Conservation (phyloP, 129 eudicot species). For the Pittosporum tobira region DNA sequence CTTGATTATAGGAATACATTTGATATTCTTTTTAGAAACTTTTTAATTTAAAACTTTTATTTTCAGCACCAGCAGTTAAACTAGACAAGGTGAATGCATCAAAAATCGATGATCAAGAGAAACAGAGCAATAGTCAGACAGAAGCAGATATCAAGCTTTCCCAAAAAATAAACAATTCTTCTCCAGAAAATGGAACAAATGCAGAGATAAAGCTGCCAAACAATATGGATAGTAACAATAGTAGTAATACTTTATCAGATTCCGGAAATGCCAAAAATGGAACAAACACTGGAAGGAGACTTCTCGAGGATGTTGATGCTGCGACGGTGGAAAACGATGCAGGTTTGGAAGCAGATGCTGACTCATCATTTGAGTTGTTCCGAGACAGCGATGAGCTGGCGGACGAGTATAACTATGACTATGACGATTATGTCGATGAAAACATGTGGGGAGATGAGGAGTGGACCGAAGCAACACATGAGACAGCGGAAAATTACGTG, state of each 20-base stretch:
- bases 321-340: slow-evolving; percentile 84
- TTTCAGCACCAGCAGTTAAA: slow-evolving; percentile 29
- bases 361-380: slow-evolving; percentile 82
- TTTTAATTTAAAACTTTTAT: no score
- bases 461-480: slow-evolving; percentile 83
- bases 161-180: slow-evolving; percentile 15
- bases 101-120: slow-evolving; percentile 23
- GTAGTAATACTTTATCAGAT: slow-evolving; percentile 27
- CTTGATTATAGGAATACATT: neutral
- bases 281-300: slow-evolving; percentile 34
- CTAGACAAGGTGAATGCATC: slow-evolving; percentile 27
- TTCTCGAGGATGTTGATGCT: slow-evolving; percentile 49
- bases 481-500: slow-evolving; percentile 66
- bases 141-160: slow-evolving; percentile 32
- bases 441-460: slow-evolving; percentile 97
- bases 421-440: slow-evolving; percentile 96
- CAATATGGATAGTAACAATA: slow-evolving; percentile 18
- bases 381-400: slow-evolving; percentile 88
- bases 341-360: slow-evolving; percentile 91
- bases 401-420: slow-evolving; percentile 94
- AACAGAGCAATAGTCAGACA: slow-evolving; percentile 33
- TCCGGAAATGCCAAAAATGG: slow-evolving; percentile 42
- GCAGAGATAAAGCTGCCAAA: slow-evolving; percentile 34
- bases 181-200: slow-evolving; percentile 35
- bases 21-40: slow-evolving; percentile 12